Conservation (phyloP, 345 rosid species). For the Rhodamnia rubescens region DNA sequence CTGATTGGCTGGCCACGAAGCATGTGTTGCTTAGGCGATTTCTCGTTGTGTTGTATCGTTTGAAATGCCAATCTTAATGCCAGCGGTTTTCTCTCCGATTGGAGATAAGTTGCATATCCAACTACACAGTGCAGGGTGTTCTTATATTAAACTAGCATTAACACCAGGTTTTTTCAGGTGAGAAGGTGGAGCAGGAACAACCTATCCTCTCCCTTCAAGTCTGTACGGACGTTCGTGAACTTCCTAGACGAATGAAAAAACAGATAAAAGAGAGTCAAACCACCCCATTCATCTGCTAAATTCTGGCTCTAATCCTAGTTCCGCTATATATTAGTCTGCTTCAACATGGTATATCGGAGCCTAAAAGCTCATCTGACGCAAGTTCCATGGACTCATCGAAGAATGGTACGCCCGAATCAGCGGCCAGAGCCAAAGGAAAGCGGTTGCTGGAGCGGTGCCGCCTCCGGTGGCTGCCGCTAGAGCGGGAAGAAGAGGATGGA, state of each 20-base stretch:
- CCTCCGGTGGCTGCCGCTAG: not conserved
- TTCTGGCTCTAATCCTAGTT: not conserved
- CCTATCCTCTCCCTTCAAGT: not conserved
- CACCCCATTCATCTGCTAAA: not conserved
- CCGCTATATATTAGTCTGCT: not conserved
- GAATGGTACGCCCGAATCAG: slow-evolving; percentile 1
- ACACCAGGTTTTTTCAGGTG: not conserved
- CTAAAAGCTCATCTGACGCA: not conserved
- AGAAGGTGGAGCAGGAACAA: not conserved
- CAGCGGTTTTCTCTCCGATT: not conserved
- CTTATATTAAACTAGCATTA: not conserved
- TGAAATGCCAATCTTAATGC: not conserved
- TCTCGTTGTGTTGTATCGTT: not conserved
- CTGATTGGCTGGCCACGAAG: not conserved
- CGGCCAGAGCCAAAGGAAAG: slow-evolving; percentile 14
- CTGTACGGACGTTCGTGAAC: not conserved
- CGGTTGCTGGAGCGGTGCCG: not conserved
- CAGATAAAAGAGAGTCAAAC: not conserved
- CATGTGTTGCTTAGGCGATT: not conserved
- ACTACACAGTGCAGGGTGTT: not conserved
- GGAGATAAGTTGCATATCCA: not conserved
- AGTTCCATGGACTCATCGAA: slow-evolving; percentile 17
- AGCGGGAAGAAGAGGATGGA: slow-evolving; percentile 12
- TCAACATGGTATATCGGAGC: not conserved
- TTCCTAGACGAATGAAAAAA: not conserved